phyloP scores from a whole-genome alignment of 768 basidiomycete genomes.

The Leccinellum rugosiceps region DNA sequence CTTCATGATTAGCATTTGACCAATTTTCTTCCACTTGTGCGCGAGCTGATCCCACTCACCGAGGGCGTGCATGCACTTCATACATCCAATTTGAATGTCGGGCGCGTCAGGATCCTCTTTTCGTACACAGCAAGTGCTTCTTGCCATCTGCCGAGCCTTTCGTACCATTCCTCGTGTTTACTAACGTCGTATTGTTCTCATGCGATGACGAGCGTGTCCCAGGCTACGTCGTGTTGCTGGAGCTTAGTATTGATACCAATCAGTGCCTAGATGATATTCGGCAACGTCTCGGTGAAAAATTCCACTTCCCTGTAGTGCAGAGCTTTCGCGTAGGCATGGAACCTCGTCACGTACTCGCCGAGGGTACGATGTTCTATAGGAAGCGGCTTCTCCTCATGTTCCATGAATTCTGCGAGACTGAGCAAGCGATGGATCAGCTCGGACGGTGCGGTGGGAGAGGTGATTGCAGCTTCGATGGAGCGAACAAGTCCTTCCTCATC shows the following conservation, averaged over 20 bases:
- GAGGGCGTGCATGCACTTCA: conserved; percentile 95
- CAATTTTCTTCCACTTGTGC: conserved; percentile 85
- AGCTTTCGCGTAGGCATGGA: conserved; percentile 95
- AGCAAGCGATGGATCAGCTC: conserved; percentile 90
- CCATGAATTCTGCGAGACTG: conserved; percentile 98
- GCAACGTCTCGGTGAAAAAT: conserved; percentile 89
- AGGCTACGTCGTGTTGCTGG: conserved; percentile 96
- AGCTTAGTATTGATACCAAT: conserved; percentile 96
- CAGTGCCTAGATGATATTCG: conserved; percentile 87
- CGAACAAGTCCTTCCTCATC: conserved; percentile 89
- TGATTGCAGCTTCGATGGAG: conserved; percentile 83
- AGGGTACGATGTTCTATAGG: conserved; percentile 92
- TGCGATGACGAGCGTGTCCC: conserved; percentile 91
- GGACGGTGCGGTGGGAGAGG: conserved; percentile 69
- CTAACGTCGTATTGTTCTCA: conserved; percentile 86
- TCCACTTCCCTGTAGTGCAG: conserved; percentile 98
- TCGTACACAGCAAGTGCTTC: conserved; percentile 88
- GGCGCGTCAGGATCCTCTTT: conserved; percentile 74
- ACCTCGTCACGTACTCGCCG: conserved; percentile 90
- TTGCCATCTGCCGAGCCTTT: conserved; percentile 93
- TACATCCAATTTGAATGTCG: conserved; percentile 81
- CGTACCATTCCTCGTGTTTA: conserved; percentile 98
- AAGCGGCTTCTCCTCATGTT: conserved; percentile 94
- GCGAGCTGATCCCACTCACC: conserved; percentile 97
- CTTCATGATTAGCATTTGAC: conserved; percentile 77